Evolutionary conservation across 331 rosid species (phyloP).

Genomic region (Rosa hybrid): DNA sequence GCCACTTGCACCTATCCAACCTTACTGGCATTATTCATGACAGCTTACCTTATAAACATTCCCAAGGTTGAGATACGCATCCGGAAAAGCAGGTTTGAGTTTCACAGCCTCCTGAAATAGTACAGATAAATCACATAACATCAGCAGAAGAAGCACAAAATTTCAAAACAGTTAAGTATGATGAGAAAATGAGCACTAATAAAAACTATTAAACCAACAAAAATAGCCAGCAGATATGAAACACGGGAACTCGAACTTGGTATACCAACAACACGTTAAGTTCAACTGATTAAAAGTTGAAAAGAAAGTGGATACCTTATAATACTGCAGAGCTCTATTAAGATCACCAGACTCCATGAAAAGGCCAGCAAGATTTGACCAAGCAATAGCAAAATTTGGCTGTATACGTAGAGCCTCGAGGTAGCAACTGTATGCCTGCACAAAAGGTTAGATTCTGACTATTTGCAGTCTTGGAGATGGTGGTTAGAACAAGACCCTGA

Average conservation of each 20-base stretch:
- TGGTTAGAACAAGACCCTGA: conserved; percentile 91
- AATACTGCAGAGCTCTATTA: conserved; percentile 93
- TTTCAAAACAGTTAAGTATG: background rate
- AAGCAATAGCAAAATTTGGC: conserved; percentile 95
- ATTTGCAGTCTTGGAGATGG: conserved; percentile 84
- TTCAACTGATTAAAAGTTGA: background rate
- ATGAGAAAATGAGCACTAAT: background rate
- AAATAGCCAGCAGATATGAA: background rate
- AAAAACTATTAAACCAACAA: background rate
- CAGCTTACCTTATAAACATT: conserved; percentile 95
- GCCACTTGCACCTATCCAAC: conserved; percentile 51
- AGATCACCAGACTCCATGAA: conserved; percentile 99
- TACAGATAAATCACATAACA: background rate
- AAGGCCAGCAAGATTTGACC: conserved; percentile 99
- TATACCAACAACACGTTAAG: background rate
- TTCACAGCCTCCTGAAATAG: conserved; percentile 89
- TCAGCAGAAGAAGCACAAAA: background rate
- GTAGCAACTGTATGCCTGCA: conserved; percentile 99
- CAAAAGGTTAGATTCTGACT: conserved; percentile 89
- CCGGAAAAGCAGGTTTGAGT: conserved; percentile 96
- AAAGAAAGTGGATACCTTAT: conserved; percentile 56
- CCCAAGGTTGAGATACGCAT: conserved; percentile 98
- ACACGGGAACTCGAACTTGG: background rate
- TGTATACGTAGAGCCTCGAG: conserved; percentile 96
- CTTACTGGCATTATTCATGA: conserved; percentile 40